Evolutionary conservation across 306 rosid species (phyloP).

Genomic region (Mimosa pudica): DNA sequence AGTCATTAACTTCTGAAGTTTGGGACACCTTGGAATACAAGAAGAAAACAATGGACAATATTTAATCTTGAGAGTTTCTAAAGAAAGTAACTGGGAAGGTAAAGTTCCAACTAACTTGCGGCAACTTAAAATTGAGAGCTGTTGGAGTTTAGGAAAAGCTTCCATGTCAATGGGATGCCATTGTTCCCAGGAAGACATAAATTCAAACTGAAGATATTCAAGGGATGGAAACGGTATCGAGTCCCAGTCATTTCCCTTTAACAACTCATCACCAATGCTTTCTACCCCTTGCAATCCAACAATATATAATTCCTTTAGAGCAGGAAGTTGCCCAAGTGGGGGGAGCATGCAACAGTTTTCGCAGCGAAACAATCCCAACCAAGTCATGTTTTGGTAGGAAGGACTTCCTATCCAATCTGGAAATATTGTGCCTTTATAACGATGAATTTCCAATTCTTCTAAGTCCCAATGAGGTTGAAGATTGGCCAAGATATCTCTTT

Average conservation of each 20-base stretch:
- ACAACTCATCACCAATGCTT: not conserved
- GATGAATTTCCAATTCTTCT: not conserved
- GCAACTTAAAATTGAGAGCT: not conserved
- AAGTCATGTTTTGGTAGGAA: not conserved
- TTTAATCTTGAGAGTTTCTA: not conserved
- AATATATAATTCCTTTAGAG: not conserved
- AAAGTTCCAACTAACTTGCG: not conserved
- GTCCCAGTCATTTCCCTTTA: not conserved
- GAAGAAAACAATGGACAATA: not conserved
- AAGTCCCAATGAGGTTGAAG: slow-evolving; percentile 20
- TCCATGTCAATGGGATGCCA: slow-evolving; percentile 1
- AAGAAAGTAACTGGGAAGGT: not conserved
- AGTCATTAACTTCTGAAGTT: not conserved
- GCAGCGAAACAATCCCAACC: accelerated
- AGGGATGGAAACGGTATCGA: slow-evolving; percentile 15
- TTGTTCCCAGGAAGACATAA: not conserved
- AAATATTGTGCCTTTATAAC: slow-evolving; percentile 19
- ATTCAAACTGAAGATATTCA: accelerated
- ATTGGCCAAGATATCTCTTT: not conserved
- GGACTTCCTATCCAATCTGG: slow-evolving; percentile 9
- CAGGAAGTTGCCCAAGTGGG: slow-evolving; percentile 26
- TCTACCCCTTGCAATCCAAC: not conserved
- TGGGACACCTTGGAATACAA: not conserved
- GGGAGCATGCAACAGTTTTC: slow-evolving; percentile 17
- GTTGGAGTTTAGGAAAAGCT: slow-evolving; percentile 16